Evolutionary conservation across 2,329 filamentous ascomycete species (phyloP), one percentile per base, ranked within the genome.

Genomic region (Claviceps capensis): DNA sequence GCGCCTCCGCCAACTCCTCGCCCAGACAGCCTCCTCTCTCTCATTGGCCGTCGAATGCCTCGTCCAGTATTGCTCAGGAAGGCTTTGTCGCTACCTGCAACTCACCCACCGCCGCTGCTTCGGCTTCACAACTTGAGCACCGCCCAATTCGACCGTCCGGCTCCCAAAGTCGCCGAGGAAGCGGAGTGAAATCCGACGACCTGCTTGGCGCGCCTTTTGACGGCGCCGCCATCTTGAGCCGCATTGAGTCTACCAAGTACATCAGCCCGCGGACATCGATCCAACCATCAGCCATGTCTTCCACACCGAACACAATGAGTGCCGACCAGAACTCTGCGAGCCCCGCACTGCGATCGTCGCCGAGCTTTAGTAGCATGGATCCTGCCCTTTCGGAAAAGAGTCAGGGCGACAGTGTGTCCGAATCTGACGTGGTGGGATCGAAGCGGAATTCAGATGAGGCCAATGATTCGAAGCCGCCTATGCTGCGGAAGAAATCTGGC

Each of bases 391-490:
- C 61, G 13, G 67, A 69, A 48, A 69, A 65, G 56, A 53, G 58
- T 44, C 58, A 60, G 49, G 66, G 70, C 41, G 63, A 61, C 36
- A 61, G 64, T 48, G 54, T 51, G 46, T 52, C 59, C 53, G 77
- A 80, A 52, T 71, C 65, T 54, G 70, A 67, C 52, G 62, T 78
- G 45, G 58, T 60, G 53, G 75, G 73, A 56, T 74, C 81, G 42
- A 88, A 93, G 69, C 75, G 88, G 58, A 85, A 83, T 65, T 93
- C 88, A 16, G 88, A 93, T 67, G 88, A 95, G 68, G 74, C 71
- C 55, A 81, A 78, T 60, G 79, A 84, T 52, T 69, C 76, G 44
- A 85, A 81, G 62, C 72, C 74, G 16, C 71, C 75, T 54, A 72
- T 83, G 55, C 68, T 83, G 55, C 79, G 87, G 62, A 94, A 94